Conservation (phyloP, 1,284 basidiomycete genomes). For the Cerrena zonata region DNA sequence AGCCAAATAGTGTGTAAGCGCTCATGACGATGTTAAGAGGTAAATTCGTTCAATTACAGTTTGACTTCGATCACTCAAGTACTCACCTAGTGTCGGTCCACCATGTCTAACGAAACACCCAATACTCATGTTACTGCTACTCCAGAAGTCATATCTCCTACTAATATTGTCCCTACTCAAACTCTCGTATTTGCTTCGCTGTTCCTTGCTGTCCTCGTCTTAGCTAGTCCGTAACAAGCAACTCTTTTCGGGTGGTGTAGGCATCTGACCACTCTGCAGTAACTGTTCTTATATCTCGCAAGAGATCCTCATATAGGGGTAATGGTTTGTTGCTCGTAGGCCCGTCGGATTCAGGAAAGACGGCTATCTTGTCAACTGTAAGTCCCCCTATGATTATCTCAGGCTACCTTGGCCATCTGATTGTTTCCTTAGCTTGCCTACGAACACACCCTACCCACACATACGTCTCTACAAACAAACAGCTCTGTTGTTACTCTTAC, state of each 20-base stretch:
- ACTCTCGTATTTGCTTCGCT: conserved; percentile 22
- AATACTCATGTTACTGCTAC: conserved; percentile 2
- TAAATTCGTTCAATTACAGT: background rate
- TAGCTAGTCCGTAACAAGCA: conserved; percentile 20
- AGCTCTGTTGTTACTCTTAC: conserved; percentile 42
- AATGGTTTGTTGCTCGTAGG: conserved; percentile 62
- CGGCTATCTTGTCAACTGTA: conserved; percentile 55
- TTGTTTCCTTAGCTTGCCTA: conserved; percentile 49
- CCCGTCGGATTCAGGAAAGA: conserved; percentile 69
- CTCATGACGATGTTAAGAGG: background rate
- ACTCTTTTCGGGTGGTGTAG: conserved; percentile 4
- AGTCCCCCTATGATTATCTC: too few species aligned
- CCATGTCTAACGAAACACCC: background rate
- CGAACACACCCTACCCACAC: conserved; percentile 55
- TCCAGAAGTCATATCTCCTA: conserved; percentile 20
- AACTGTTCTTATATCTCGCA: conserved; percentile 35
- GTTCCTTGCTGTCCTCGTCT: conserved; percentile 19
- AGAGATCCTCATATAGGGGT: conserved; percentile 43
- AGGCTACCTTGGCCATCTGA: conserved; percentile 16
- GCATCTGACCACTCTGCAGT: conserved; percentile 17
- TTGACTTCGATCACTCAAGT: background rate
- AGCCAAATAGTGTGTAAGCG: conserved; percentile 15
- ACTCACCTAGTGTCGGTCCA: background rate
- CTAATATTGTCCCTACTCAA: conserved; percentile 19
- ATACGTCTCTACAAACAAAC: conserved; percentile 72